A percentile compares a stretch with the other conserved stretches of the same genome.
These are phyloP conservation scores for Vanrija humicola DNA, from an alignment of 1,284 basidiomycete genomes.

Conservation along the genomic window DNA sequence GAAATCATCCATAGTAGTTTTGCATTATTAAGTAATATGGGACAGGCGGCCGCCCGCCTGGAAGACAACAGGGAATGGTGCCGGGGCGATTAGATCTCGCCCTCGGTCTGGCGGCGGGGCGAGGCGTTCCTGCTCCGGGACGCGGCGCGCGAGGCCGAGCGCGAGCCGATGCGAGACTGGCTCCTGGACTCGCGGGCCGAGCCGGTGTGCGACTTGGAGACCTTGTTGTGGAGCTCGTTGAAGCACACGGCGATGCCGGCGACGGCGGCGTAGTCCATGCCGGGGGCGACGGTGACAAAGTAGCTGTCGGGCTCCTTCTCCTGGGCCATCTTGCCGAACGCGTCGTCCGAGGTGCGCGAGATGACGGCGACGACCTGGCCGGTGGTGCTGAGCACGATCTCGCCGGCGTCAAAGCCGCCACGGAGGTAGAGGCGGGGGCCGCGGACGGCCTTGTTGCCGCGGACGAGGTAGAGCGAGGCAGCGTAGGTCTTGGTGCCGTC, in stretches of 20 bases:
- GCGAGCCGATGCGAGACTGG: no score
- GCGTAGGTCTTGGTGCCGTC: not conserved
- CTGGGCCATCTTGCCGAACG: not conserved
- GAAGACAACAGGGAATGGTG: no score
- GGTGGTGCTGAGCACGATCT: not conserved
- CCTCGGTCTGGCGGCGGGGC: no score
- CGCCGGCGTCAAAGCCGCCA: constrained; percentile 4
- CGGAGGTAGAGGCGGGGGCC: constrained; percentile 6
- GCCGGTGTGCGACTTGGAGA: no score
- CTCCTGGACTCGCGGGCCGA: no score
- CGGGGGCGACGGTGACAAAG: constrained; percentile 47
- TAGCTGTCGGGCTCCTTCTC: constrained; percentile 17
- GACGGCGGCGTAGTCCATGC: constrained; percentile 49
- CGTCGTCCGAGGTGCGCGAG: not conserved
- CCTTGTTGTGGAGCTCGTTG: constrained; percentile 41
- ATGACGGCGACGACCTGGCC: constrained; percentile 10
- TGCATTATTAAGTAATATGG: no score
- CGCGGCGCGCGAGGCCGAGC: no score
- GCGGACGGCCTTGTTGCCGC: not conserved
- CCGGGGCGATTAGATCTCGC: no score
- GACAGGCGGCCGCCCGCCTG: no score
- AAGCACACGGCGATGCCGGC: constrained; percentile 50
- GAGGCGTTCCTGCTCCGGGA: no score
- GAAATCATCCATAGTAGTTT: no score
- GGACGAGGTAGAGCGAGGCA: not conserved